Evolutionary conservation across 352 stramenopile species (phyloP).

Genomic region (Pelagophyceae sp.): DNA sequence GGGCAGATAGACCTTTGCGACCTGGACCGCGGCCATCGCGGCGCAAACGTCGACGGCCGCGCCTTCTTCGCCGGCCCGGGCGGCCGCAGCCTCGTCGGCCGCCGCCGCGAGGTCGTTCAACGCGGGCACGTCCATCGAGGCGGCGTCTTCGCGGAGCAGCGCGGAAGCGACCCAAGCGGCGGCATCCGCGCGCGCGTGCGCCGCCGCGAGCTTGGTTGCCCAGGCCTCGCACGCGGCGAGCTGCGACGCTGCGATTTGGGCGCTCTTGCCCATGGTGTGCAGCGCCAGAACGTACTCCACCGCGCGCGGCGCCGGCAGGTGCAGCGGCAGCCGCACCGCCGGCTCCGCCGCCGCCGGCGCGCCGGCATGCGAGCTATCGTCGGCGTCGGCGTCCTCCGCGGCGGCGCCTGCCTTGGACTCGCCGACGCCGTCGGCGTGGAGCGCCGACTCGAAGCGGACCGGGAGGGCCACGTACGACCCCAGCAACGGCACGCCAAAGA

Average conservation of each 20-base stretch:
- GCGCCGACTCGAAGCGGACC: constrained; percentile 18
- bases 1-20: neutral
- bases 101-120: neutral
- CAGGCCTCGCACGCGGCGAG: constrained; percentile 10
- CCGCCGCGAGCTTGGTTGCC: constrained; percentile 13
- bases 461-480: constrained; percentile 53
- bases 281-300: neutral
- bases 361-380: neutral
- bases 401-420: constrained; percentile 16
- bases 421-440: constrained; percentile 24
- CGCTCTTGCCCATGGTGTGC: constrained; percentile 20
- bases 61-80: neutral
- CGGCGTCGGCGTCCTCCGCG: constrained; percentile 12
- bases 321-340: neutral
- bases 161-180: constrained; percentile 13
- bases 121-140: neutral
- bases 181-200: constrained; percentile 18
- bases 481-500: constrained; percentile 66
- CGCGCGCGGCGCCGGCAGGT: neutral
- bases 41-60: constrained; percentile 5
- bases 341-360: neutral
- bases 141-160: constrained; percentile 10
- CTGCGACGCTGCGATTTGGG: constrained; percentile 6
- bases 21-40: neutral
- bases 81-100: constrained; percentile 3